Evolutionary conservation across 208 protist genomes (phyloP), one percentile per base, ranked within the genome.

Genomic region (Herpetomonas muscarum): DNA sequence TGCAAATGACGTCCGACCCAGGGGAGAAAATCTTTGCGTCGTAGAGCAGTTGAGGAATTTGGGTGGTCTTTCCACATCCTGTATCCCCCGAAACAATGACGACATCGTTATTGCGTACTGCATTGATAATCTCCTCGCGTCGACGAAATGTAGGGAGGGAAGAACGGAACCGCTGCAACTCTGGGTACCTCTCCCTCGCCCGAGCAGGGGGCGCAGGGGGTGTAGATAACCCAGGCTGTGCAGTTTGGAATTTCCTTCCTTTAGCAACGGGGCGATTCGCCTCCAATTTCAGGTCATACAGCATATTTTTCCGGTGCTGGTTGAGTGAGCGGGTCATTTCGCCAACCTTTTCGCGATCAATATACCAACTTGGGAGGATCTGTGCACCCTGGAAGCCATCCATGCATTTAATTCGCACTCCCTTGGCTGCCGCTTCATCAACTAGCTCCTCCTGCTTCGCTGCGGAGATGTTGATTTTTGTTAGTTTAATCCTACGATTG

Each of bases 51-150:
- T 96, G 89, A 22, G 92, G 86, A 47, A 97, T 92, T 75, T 98
- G 94, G 17, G 96, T 99, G 4, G 93, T 98, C 67, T 99, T 99
- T 34, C 98, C 98, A 30, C 90, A 98, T 26, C 98, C 98, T 2
- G 98, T 99, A 52, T 99, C 97, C 29, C 97, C 97, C 56, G 97
- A 94, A 4, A 99, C 75, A 32, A 96, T 61, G 32, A 87, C 55
- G 2, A 93, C 79, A 54, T 71, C 65, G 39, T 85, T 91, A 0
- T 73, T 52, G 21, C 56, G 57, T n/a, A 96, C 69, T 15, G 69
- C 58, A 28, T 68, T 42, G 44, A 94, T 51, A 39, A 96, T 87
- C 21, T 85, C 62, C 28, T 64, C 59, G 28, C 71, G 59, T 37
- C 67, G 56, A 28, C 59, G 67, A 34, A 78, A 90, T 3, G 87